Percentiles rank a stretch among this genome's conserved stretches.
Conservation (phyloP, 306 rosid species). For the Ceratonia siliqua region DNA sequence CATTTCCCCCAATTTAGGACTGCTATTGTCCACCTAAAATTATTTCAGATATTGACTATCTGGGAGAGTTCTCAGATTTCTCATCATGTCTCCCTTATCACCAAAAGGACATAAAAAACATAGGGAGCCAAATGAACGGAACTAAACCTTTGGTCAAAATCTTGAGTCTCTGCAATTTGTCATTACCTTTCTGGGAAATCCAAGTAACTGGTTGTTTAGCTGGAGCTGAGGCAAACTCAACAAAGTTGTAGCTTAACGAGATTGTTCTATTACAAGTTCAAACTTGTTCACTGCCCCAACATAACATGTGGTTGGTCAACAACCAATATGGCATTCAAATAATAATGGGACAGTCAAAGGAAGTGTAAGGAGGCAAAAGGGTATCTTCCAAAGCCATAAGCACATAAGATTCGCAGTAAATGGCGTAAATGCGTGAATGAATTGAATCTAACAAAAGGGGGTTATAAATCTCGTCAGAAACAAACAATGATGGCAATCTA, state of each 20-base stretch:
- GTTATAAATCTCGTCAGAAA: slow-evolving; percentile 53
- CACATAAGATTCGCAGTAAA: slow-evolving; percentile 37
- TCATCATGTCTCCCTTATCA: too few relatives aligned
- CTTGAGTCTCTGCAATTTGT: too few relatives aligned
- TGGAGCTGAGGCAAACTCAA: background rate
- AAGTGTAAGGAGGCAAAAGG: slow-evolving; percentile 40
- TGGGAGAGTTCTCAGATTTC: too few relatives aligned
- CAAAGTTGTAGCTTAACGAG: slow-evolving; percentile 33
- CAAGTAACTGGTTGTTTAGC: too few relatives aligned
- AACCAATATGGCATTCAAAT: slow-evolving; percentile 33
- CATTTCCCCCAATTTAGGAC: too few relatives aligned
- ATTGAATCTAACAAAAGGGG: slow-evolving; percentile 11
- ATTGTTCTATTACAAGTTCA: slow-evolving; percentile 26
- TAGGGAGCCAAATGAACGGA: too few relatives aligned
- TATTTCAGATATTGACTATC: too few relatives aligned
- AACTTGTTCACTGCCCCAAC: background rate
- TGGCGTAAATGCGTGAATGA: slow-evolving; percentile 39
- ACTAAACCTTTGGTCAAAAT: too few relatives aligned
- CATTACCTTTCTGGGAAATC: too few relatives aligned
- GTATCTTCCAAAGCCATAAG: slow-evolving; percentile 34
- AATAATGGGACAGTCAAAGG: slow-evolving; percentile 28
- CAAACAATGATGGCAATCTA: slow-evolving; percentile 60
- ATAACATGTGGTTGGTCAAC: slow-evolving; percentile 34
- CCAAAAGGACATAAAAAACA: too few relatives aligned
- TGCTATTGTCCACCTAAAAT: too few relatives aligned